Base-by-base conservation (phyloP, 257 asterid species). In the Solanum piurae region DNA sequence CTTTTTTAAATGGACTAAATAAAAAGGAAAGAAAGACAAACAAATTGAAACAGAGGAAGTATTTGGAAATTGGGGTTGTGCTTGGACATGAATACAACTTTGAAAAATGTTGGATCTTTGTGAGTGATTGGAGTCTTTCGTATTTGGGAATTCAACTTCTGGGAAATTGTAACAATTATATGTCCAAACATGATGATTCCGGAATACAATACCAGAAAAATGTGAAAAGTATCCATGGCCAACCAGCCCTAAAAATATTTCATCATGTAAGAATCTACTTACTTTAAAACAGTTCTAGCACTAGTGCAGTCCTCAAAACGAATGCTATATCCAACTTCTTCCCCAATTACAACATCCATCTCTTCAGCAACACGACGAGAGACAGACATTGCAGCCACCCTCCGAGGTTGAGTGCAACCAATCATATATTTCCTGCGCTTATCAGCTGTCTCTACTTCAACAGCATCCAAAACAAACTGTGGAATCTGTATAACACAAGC, bases 331-430 rank as follows among this genome's bases (percentile, higher is more conserved):
- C 99, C 99, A 16, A 97, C 99, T 93, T 97, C 99, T 90, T 97
- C 99, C 29, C 99, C 99, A 84, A 96, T 96, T 1, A 93, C 91
- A 86, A 97, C 98, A 84, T 97, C 99, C 99, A 97, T 96, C 93
- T 97, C 99, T 86, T 97, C 99, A 4, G 99, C 99, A 9, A 97
- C 99, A 86, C 99, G 93, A 60, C 98, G 94, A 69, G 99, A 95
- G 87, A 96, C 99, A 16, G 99, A 95, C 99, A 97, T 96, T 13
- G 99, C 99, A 76, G 99, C 99, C 88, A 96, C 99, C 89, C 99
- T 92, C 46, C 98, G 94, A 68, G 99, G 99, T 90, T 95, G 99
- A 12, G 99, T 97, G 88, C 99, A 97, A n/a, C 89, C 99, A 86
- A 97, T 94, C 99, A 97, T 95, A 91, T 88, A 95, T 88, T 97